Percentiles rank a stretch among this genome's conserved stretches.
Evolutionary conservation across 768 basidiomycete species (phyloP).

Genomic region (Pulveroboletus sp.): DNA sequence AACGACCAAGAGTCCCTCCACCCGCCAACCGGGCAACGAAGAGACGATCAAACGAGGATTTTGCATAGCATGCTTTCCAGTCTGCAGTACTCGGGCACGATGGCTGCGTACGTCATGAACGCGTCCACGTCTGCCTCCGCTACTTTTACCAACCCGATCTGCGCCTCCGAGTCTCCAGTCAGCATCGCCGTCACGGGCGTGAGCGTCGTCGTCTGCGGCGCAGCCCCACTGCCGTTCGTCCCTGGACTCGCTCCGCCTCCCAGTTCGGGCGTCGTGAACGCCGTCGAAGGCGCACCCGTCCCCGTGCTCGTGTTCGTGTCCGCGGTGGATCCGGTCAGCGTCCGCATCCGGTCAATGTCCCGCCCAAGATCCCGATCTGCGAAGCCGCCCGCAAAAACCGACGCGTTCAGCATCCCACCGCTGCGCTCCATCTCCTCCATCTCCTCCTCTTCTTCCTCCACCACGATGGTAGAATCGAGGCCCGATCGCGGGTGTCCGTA

Average conservation of each 20-base stretch:
- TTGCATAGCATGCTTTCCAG: conserved; percentile 78
- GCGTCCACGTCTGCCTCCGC: conserved; percentile 82
- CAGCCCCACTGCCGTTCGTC: conserved; percentile 25
- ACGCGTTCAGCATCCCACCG: conserved; percentile 25
- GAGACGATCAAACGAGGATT: conserved; percentile 36
- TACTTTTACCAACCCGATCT: conserved; percentile 74
- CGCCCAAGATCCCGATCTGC: conserved; percentile 39
- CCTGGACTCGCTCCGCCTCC: conserved; percentile 33
- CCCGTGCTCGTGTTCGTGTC: conserved; percentile 31
- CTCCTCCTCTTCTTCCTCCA: conserved; percentile 78
- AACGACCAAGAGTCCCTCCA: no score
- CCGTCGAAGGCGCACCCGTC: conserved; percentile 42
- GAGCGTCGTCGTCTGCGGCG: conserved; percentile 50
- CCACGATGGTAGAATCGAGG: conserved; percentile 48
- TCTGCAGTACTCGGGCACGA: conserved; percentile 79
- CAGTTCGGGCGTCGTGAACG: conserved; percentile 62
- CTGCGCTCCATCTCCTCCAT: conserved; percentile 51
- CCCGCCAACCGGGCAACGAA: neutral
- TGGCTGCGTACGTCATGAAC: conserved; percentile 80
- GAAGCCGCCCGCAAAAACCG: conserved; percentile 33
- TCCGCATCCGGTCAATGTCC: conserved; percentile 44
- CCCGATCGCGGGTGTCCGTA: conserved; percentile 51
- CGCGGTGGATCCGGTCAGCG: conserved; percentile 47
- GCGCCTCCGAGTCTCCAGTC: conserved; percentile 67
- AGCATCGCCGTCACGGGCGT: conserved; percentile 69